These are phyloP conservation scores for Diaporthe citriasiana DNA, from an alignment of 2,329 filamentous ascomycete species.

Conservation along the genomic window DNA sequence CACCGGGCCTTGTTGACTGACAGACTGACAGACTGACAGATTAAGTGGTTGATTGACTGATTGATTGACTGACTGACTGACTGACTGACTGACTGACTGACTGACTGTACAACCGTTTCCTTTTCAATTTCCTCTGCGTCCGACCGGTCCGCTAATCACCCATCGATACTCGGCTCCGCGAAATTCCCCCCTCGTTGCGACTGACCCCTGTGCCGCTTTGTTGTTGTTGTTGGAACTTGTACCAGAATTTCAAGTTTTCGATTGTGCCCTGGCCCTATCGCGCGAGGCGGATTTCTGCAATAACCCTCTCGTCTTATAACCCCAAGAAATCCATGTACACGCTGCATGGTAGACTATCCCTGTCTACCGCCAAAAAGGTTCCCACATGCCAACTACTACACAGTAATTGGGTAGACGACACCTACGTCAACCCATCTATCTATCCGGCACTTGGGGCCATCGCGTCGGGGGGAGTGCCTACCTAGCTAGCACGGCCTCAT, in stretches of 20 bases:
- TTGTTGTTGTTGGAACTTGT: conserved; percentile 17
- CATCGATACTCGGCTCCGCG: neutral
- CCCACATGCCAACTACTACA: neutral
- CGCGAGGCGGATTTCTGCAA: conserved; percentile 23
- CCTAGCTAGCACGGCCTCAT: conserved; percentile 10
- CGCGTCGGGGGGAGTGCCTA: neutral
- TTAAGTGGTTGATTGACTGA: neutral
- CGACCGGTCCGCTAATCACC: conserved; percentile 1
- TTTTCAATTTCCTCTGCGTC: conserved; percentile 16
- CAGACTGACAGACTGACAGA: too few species aligned
- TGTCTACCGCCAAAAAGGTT: conserved; percentile 4
- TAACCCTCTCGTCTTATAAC: conserved; percentile 24
- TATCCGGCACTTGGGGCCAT: conserved; percentile 19
- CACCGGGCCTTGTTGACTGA: too few species aligned
- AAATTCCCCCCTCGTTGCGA: neutral
- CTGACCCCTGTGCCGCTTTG: conserved; percentile 30
- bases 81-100: neutral
- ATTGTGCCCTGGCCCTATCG: conserved; percentile 12
- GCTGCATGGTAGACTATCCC: neutral
- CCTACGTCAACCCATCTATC: conserved; percentile 31
- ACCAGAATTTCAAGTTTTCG: conserved; percentile 27
- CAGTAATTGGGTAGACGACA: too few species aligned
- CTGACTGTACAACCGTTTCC: neutral
- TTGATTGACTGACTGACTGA: neutral
- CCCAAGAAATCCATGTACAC: conserved; percentile 4